A percentile compares a stretch with the other conserved stretches of the same genome.
These are phyloP conservation scores for Phytophthora foliorum DNA, from an alignment of 352 stramenopile genomes.

Conservation along the genomic window DNA sequence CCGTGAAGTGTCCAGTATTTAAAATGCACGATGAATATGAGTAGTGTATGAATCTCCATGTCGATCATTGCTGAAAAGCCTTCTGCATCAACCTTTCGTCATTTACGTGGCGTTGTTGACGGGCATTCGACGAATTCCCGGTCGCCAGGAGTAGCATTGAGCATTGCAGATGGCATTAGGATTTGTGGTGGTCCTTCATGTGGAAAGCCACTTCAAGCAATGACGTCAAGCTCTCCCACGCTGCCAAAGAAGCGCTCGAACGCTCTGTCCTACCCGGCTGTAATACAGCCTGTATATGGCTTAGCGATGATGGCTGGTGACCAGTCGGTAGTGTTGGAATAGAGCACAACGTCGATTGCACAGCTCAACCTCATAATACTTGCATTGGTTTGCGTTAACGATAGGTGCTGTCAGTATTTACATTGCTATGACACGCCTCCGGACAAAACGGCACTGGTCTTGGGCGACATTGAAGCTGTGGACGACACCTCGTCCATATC, in stretches of 20 bases:
- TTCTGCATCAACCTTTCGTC: too few species aligned
- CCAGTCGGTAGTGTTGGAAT: constrained; percentile 25
- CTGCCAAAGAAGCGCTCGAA: constrained; percentile 15
- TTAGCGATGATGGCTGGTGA: constrained; percentile 6
- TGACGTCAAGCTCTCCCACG: constrained; percentile 5
- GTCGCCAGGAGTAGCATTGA: constrained; percentile 3
- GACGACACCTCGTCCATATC: constrained; percentile 40
- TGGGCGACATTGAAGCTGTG: constrained; percentile 38
- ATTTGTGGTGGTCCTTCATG: constrained; percentile 17
- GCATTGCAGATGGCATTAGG: constrained; percentile 14
- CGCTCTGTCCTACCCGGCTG: constrained; percentile 14
- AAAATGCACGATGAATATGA: constrained; percentile 19
- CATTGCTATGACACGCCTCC: constrained; percentile 18
- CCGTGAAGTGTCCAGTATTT: constrained; percentile 37
- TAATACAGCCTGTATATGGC: too few species aligned
- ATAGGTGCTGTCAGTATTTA: constrained; percentile 33
- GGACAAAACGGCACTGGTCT: constrained; percentile 42
- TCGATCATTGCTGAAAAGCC: too few species aligned
- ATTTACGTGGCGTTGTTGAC: constrained; percentile 4
- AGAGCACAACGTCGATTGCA: constrained; percentile 22
- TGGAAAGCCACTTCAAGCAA: constrained; percentile 37
- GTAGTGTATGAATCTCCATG: constrained; percentile 20
- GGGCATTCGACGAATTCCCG: constrained; percentile 1
- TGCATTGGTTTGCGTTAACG: constrained; percentile 31
- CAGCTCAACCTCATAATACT: constrained; percentile 36